Base-by-base conservation (phyloP, 345 rosid species). In the Gossypium mustelinum region DNA sequence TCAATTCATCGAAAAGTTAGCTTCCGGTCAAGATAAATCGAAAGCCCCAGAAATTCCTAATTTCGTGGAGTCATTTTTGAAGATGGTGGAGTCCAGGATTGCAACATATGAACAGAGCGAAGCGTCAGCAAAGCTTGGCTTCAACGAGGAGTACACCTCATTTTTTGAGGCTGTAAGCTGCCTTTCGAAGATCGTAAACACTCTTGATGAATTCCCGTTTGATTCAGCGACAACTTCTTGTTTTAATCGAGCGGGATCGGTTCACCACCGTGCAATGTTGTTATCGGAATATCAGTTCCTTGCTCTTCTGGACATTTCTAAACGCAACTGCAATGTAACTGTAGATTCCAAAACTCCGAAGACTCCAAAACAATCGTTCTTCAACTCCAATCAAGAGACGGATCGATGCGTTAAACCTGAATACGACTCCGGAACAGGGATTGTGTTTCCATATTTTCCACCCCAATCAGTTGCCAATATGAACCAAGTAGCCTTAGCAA, bases 221-320 rank as follows among this genome's bases (percentile, higher is more conserved):
- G 75, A 80, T 71, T 81, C 83, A 5, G 55, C 56, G 2, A n/a
- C 72, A 9, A 78, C 75, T 2, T 17, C 76, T 5, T 82, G 86
- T 73, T 48, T 86, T 13, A 86, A 88, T 60, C 84, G 85, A 52
- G 79, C 87, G 1, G 86, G 86, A 66, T 72, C 78, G 11, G 83
- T 86, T 72, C 83, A 86, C 1, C 93, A 90, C 4, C 82, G 85
- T 17, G 89, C 94, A 22, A 85, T 90, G 76, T 78, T 86, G 4
- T 84, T 81, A 66, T 80, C 87, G 72, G 97, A 90, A 50, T 90
- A 90, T 9, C 90, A 90, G 76, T 85, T 90, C 54, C 88, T 91
- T 44, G 68, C 75, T 59, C 82, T 89, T 44, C 84, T 94, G 8
- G 89, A 90, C 16, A 79, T 50, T 43, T 55, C 12, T 59, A 81